These are phyloP conservation scores for Globisporangium spiculum DNA, from an alignment of 352 stramenopile genomes.

Conservation along the genomic window DNA sequence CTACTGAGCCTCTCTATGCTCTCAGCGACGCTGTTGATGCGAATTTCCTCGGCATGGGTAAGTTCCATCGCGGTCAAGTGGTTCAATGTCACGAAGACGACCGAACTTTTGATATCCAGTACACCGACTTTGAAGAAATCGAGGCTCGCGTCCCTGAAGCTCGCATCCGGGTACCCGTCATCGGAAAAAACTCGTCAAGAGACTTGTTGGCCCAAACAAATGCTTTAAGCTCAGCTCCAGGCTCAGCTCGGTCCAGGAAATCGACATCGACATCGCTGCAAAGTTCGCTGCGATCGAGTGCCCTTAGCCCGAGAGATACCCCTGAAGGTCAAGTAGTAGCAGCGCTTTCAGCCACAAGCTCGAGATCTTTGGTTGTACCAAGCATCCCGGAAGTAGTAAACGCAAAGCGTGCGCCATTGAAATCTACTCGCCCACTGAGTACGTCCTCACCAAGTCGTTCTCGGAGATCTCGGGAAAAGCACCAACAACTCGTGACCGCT, in stretches of 20 bases:
- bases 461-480: background rate
- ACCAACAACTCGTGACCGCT: background rate
- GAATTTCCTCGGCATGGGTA: constrained; percentile 23
- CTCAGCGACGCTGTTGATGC: constrained; percentile 14
- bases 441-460: background rate
- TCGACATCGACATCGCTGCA: background rate
- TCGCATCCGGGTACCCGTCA: background rate
- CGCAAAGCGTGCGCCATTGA: background rate
- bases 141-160: constrained; percentile 7
- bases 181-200: background rate
- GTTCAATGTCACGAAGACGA: constrained; percentile 7
- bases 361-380: background rate
- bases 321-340: background rate
- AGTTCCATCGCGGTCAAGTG: constrained; percentile 19
- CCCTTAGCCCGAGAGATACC: background rate
- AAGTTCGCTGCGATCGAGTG: background rate
- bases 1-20: background rate
- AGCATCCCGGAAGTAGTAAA: background rate
- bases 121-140: constrained; percentile 16
- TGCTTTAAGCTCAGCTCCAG: background rate
- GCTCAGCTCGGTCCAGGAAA: background rate
- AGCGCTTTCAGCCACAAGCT: background rate
- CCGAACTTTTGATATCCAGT: constrained; percentile 16
- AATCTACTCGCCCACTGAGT: background rate
- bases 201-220: background rate